Conservation (phyloP, 148 eudicot species). For the Spergularia marina region DNA sequence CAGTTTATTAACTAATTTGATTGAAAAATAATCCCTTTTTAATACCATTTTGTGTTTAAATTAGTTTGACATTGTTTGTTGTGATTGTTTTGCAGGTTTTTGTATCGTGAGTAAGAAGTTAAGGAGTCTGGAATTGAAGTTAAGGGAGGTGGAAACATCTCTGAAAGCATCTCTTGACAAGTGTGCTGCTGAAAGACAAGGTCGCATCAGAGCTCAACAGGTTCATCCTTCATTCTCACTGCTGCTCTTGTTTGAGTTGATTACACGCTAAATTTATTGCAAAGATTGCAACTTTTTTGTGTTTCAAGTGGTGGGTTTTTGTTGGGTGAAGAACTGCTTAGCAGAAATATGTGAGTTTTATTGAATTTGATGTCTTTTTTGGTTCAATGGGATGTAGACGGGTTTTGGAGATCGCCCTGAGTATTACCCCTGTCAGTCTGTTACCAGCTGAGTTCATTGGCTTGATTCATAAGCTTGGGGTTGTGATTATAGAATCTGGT, state of each 20-base stretch:
- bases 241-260: background rate
- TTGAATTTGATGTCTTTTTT: background rate
- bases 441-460: background rate
- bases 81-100: conserved; percentile 22
- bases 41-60: background rate
- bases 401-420: background rate
- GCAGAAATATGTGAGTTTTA: background rate
- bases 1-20: background rate
- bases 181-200: conserved; percentile 80
- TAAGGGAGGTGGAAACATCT: conserved; percentile 52
- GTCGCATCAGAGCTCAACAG: conserved; percentile 88
- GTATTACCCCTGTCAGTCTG: background rate
- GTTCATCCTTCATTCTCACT: conserved; percentile 27
- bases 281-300: background rate
- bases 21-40: background rate
- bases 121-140: conserved; percentile 34
- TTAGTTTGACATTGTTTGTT: too few relatives aligned
- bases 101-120: conserved; percentile 45
- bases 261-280: background rate
- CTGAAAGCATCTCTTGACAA: conserved; percentile 44
- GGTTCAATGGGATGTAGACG: too few relatives aligned
- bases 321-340: background rate
- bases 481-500: background rate
- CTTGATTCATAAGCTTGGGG: too few relatives aligned
- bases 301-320: background rate